Evolutionary conservation across 2,329 filamentous ascomycete species (phyloP).

Genomic region (Parasarocladium wereldwijsianum): DNA sequence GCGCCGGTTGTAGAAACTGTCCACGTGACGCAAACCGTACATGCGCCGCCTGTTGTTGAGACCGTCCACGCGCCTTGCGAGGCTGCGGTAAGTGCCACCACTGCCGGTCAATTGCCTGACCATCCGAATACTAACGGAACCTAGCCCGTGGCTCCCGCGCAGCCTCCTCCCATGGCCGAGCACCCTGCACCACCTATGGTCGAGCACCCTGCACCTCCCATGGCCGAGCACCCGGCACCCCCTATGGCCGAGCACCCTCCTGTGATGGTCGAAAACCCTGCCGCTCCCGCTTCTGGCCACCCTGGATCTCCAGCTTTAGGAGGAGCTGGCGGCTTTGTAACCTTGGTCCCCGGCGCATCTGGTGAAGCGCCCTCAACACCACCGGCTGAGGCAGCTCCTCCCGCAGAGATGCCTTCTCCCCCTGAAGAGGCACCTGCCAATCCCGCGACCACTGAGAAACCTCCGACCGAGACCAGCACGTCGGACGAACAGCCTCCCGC

Average conservation of each 20-base stretch:
- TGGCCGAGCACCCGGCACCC: neutral
- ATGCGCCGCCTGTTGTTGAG: neutral
- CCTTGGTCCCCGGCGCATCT: conserved; percentile 1
- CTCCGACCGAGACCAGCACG: neutral
- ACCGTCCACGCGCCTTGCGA: neutral
- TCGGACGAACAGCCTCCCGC: neutral
- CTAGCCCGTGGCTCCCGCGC: too few species aligned
- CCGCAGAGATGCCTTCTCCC: neutral
- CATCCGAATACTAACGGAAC: too few species aligned
- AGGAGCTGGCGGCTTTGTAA: conserved; percentile 2
- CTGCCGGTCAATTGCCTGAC: too few species aligned
- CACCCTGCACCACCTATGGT: neutral
- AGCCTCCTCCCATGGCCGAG: too few species aligned
- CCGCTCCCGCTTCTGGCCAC: neutral
- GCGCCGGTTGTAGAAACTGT: neutral
- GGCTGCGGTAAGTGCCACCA: too few species aligned
- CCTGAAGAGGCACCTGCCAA: neutral
- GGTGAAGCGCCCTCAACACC: neutral
- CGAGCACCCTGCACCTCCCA: conserved; percentile 1
- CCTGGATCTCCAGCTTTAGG: neutral
- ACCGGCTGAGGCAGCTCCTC: neutral
- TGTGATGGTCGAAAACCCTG: neutral
- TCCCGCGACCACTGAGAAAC: neutral
- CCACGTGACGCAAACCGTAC: neutral
- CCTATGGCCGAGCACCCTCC: neutral